These are phyloP conservation scores for Neoarthrinium moseri DNA, from an alignment of 2,329 filamentous ascomycete species.

Conservation along the genomic window DNA sequence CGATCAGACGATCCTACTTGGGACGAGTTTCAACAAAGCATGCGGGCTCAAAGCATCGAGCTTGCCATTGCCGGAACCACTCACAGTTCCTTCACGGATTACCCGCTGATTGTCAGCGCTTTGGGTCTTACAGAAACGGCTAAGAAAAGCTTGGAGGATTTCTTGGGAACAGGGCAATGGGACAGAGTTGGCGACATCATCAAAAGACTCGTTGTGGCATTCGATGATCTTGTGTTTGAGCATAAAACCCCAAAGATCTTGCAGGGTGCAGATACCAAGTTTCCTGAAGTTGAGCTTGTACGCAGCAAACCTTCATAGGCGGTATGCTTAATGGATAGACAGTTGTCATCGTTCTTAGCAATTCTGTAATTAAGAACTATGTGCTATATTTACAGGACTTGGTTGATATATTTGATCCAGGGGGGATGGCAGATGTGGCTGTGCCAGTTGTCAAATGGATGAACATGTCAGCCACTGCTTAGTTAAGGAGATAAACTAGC, in stretches of 20 bases:
- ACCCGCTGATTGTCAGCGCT: conserved; percentile 6
- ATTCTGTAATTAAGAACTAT: too few species aligned
- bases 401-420: too few species aligned
- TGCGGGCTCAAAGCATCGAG: conserved; percentile 23
- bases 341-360: too few species aligned
- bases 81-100: conserved; percentile 32
- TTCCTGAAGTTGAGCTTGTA: background rate
- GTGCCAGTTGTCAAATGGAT: too few species aligned
- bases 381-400: too few species aligned
- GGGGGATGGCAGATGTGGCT: too few species aligned
- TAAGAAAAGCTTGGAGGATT: background rate
- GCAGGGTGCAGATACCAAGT: background rate
- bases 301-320: too few species aligned
- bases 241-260: background rate
- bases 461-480: too few species aligned
- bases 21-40: conserved; percentile 26
- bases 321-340: too few species aligned
- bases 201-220: background rate
- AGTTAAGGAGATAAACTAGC: too few species aligned
- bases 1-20: conserved; percentile 28
- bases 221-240: background rate
- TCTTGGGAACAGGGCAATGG: background rate
- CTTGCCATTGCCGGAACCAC: conserved; percentile 21
- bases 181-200: background rate
- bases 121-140: conserved; percentile 10